Conservation (phyloP, 164 flowering plant species). For the Magnolia changhungtana region DNA sequence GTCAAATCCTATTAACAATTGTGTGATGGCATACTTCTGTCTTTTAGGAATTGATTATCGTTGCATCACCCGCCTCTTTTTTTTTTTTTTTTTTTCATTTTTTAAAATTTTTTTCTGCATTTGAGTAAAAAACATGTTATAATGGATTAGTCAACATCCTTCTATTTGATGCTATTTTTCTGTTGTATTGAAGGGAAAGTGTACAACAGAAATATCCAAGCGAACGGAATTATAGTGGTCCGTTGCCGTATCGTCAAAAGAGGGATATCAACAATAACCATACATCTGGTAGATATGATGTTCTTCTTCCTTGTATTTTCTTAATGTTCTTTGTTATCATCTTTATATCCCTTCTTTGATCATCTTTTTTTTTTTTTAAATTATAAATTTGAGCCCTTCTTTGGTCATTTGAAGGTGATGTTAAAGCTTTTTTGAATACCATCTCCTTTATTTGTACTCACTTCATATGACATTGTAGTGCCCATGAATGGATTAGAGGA, state of each 20-base stretch:
- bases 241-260: conserved; percentile 54
- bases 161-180: background rate
- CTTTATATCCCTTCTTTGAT: background rate
- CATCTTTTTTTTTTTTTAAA: background rate
- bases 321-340: too few relatives aligned
- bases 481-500: conserved; percentile 54
- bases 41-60: too few relatives aligned
- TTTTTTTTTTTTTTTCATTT: too few relatives aligned
- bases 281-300: conserved; percentile 44
- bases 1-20: background rate
- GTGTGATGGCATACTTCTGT: too few relatives aligned
- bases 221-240: conserved; percentile 76
- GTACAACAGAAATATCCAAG: conserved; percentile 39
- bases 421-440: background rate
- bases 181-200: conserved; percentile 43
- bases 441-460: background rate
- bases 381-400: background rate
- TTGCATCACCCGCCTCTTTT: too few relatives aligned
- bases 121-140: too few relatives aligned
- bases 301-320: conserved; percentile 3
- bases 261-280: conserved; percentile 47
- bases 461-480: conserved; percentile 1
- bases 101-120: too few relatives aligned
- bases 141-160: background rate
- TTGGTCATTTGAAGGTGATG: background rate